A percentile compares a stretch with the other conserved stretches of the same genome.
Evolutionary conservation across 1,139 yeast genomes (phyloP).

Genomic region (Taphrina communis): DNA sequence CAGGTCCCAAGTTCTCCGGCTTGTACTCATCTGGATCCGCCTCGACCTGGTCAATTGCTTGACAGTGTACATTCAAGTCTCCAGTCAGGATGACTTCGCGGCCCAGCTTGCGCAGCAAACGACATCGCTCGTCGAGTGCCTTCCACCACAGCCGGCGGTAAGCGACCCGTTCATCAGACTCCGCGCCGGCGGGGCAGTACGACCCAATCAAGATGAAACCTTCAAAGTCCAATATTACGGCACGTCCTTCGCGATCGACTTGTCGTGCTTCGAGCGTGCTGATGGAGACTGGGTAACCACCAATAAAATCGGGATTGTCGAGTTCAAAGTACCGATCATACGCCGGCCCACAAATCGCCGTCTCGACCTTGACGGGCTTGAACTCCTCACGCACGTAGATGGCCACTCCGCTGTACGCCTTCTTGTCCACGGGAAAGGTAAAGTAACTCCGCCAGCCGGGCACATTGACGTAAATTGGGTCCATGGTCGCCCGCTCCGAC

Average conservation of each 20-base stretch:
- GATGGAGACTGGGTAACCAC: constrained; percentile 66
- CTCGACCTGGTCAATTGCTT: constrained; percentile 83
- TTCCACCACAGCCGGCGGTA: constrained; percentile 66
- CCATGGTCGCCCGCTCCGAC: constrained; percentile 60
- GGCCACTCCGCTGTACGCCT: constrained; percentile 93
- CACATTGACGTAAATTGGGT: constrained; percentile 61
- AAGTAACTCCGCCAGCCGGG: constrained; percentile 68
- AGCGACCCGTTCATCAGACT: constrained; percentile 66
- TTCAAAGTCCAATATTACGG: constrained; percentile 74
- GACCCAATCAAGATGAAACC: constrained; percentile 68
- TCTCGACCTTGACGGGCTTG: constrained; percentile 75
- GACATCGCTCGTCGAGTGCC: constrained; percentile 65
- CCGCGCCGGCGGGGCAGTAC: constrained; percentile 82
- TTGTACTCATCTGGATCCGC: constrained; percentile 39
- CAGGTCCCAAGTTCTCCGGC: constrained; percentile 36
- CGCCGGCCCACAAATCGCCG: constrained; percentile 82
- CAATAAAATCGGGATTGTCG: constrained; percentile 57
- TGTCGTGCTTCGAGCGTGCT: constrained; percentile 52
- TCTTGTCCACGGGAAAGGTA: constrained; percentile 63
- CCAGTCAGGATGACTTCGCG: constrained; percentile 76
- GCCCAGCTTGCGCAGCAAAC: constrained; percentile 60
- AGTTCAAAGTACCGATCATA: constrained; percentile 45
- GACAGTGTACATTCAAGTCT: constrained; percentile 81
- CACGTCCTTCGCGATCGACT: constrained; percentile 84
- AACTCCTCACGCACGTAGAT: constrained; percentile 63